These are phyloP conservation scores for Xenosphaeropsis pyriputrescens DNA, from an alignment of 2,329 filamentous ascomycete genomes.

Conservation along the genomic window DNA sequence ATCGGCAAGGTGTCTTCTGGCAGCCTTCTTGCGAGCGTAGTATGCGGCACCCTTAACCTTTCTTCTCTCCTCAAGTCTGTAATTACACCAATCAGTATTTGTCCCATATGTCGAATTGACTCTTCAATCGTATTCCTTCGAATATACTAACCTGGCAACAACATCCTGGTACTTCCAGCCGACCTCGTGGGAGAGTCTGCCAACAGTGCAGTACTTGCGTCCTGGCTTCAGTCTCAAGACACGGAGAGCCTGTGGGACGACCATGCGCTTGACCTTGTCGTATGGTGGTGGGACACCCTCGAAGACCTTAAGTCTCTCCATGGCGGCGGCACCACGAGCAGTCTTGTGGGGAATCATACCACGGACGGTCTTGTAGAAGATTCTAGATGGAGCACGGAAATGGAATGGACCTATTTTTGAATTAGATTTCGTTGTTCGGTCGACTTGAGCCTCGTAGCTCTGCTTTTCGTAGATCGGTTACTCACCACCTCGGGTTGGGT, in stretches of 20 bases:
- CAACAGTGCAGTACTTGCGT: slow-evolving; percentile 99
- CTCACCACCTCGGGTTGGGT: slow-evolving; percentile 95
- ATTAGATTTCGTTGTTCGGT: slow-evolving; percentile 15
- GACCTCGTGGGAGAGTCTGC: slow-evolving; percentile 94
- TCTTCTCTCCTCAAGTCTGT: slow-evolving; percentile 95
- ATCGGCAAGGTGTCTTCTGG: slow-evolving; percentile 76
- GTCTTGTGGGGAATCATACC: slow-evolving; percentile 99
- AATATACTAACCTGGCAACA: slow-evolving; percentile 70
- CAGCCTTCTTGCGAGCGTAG: slow-evolving; percentile 99
- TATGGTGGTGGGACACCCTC: slow-evolving; percentile 98
- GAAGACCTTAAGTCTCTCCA: slow-evolving; percentile 99
- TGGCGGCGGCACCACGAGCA: slow-evolving; percentile 83
- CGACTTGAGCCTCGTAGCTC: background rate
- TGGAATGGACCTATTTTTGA: slow-evolving; percentile 76
- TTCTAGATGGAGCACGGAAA: slow-evolving; percentile 97
- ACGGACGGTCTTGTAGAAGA: slow-evolving; percentile 99
- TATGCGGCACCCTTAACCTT: slow-evolving; percentile 99
- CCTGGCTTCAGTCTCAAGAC: slow-evolving; percentile 95
- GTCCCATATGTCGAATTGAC: too few species aligned
- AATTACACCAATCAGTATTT: slow-evolving; percentile 1
- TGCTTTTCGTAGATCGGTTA: slow-evolving; percentile 5
- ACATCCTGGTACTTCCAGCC: slow-evolving; percentile 99
- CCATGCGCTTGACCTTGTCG: slow-evolving; percentile 99
- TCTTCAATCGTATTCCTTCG: background rate
- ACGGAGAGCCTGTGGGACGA: slow-evolving; percentile 95